Evolutionary conservation across 2,329 filamentous ascomycete species (phyloP), one percentile per base, ranked within the genome.

Genomic region (Diaporthe destruens): DNA sequence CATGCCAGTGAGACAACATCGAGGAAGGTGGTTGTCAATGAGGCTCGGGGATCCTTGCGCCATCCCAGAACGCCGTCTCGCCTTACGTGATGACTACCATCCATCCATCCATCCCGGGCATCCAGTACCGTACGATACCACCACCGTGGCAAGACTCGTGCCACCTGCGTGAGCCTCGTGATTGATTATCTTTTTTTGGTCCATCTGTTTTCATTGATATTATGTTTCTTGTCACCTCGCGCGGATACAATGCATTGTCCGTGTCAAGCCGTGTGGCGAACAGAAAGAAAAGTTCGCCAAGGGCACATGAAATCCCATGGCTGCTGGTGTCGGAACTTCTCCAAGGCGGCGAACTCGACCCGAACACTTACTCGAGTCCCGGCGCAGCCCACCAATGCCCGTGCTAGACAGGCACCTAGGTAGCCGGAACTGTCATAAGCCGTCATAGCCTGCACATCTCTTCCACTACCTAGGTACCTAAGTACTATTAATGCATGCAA

Each of bases 1-100:
- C 29, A 55, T 36, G 32, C 29, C 42, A 65, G 61, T 65, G n/a
- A 65, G 61, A 65, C 36, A 32, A 65, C 16, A n/a, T 65, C 11
- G 29, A 51, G 25, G 20, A 69, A 47, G n/a, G 53, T 57, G 66
- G 53, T 25, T 18, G 51, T 59, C 36, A 54, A 70, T 57, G 61
- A 65, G 61, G 61, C 61, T 65, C 61, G 61, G 61, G 61, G 51
- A 65, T 65, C 61, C 61, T 65, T 65, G 61, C 61, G 61, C 61
- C 44, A 65, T 44, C 44, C 59, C 61, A 65, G 25, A 25, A 70
- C 67, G 36, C 29, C 39, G 67, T 61, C 42, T 70, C 67, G 56
- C 39, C 53, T 70, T 61, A 61, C 67, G 67, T 70, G 53, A 53
- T 51, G 55, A 51, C 36, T 61, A 71, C 68, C 68, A 71, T 53